Evolutionary conservation across 176 grass and related monocot genomes (phyloP).

Genomic region (Oryza rufipogon): DNA sequence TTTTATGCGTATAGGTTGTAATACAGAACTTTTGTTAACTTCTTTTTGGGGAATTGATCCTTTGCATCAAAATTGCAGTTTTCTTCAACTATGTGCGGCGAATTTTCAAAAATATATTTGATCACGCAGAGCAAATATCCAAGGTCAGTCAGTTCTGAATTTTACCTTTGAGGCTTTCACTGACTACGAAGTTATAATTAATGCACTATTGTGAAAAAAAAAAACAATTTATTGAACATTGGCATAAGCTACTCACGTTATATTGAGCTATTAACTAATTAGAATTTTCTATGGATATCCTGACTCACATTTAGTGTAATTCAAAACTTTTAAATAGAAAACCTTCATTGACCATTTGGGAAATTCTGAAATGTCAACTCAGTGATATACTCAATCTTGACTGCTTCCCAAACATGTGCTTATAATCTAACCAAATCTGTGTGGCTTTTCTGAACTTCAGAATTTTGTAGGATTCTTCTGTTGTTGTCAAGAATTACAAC

Average conservation of each 20-base stretch:
- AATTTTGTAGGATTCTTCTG: not conserved
- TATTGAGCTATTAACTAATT: constrained; percentile 6
- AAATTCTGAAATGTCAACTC: not conserved
- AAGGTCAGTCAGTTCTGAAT: constrained; percentile 60
- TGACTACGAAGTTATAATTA: constrained; percentile 22
- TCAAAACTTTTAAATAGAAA: not conserved
- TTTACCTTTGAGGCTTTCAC: not conserved
- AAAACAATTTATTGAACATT: constrained; percentile 21
- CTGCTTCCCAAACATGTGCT: not conserved
- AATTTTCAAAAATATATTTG: constrained; percentile 99
- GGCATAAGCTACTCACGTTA: not conserved
- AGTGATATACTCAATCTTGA: constrained; percentile 18
- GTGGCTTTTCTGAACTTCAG: not conserved
- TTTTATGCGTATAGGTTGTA: not conserved
- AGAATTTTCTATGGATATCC: not conserved
- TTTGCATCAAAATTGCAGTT: constrained; percentile 67
- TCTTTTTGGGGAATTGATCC: constrained; percentile 22
- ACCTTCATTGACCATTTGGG: not conserved
- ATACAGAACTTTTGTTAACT: constrained; percentile 22
- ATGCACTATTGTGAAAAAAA: not conserved
- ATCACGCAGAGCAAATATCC: constrained; percentile 93
- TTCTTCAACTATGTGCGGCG: constrained; percentile 81
- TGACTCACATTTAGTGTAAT: not conserved
- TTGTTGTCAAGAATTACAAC: not conserved
- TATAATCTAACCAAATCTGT: not conserved